Conservation (phyloP, 2,329 filamentous ascomycete species). For the Fusarium floridanum region DNA sequence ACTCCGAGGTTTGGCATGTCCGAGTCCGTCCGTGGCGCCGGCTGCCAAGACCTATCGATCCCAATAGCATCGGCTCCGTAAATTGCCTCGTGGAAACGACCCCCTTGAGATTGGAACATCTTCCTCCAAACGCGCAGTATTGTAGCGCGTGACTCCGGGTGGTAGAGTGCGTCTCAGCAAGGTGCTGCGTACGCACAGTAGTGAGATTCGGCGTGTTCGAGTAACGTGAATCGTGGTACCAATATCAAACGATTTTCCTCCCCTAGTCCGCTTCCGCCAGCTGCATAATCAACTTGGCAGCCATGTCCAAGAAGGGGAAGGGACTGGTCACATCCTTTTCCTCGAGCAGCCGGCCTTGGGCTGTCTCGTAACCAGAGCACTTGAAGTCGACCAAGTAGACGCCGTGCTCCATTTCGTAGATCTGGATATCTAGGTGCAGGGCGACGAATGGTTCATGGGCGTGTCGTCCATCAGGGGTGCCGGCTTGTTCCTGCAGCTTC, state of each 20-base stretch:
- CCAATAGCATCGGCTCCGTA: not conserved
- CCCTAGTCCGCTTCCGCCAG: conserved; percentile 81
- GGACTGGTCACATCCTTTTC: conserved; percentile 97
- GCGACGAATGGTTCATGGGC: conserved; percentile 78
- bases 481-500: conserved; percentile 35
- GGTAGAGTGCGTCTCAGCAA: not conserved
- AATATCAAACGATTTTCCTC: not conserved
- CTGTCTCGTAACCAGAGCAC: conserved; percentile 92
- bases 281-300: conserved; percentile 92
- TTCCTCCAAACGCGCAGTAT: not conserved
- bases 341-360: conserved; percentile 79
- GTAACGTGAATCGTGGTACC: not conserved
- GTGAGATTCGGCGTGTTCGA: not conserved
- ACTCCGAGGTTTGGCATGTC: not conserved
- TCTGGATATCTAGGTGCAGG: conserved; percentile 95
- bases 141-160: not conserved
- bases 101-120: not conserved
- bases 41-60: conserved; percentile 2
- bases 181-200: not conserved
- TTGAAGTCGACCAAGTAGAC: conserved; percentile 99
- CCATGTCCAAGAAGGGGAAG: conserved; percentile 95
- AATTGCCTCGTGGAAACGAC: not conserved
- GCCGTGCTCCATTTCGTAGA: conserved; percentile 92
- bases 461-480: conserved; percentile 54
- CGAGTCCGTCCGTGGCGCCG: not conserved